Evolutionary conservation across 116 monocot species (phyloP).

Genomic region (Dioscorea cayenensis): DNA sequence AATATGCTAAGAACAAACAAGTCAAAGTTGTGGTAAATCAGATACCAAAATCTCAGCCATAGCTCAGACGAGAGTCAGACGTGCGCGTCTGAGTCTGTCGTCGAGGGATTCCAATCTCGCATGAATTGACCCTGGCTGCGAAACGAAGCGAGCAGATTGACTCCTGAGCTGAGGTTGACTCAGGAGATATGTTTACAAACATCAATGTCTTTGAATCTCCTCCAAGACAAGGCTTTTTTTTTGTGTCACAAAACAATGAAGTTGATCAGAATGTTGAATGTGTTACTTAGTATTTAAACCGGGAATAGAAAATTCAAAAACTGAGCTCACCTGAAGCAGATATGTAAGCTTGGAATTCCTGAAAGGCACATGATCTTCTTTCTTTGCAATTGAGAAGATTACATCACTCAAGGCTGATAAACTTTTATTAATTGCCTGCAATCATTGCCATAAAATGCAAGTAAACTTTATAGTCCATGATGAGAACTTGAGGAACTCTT

Average conservation of each 20-base stretch:
- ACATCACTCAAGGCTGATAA: slow-evolving; percentile 63
- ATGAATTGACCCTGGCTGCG: slow-evolving; percentile 57
- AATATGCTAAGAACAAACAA: background rate
- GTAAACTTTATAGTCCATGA: background rate
- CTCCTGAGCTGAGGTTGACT: slow-evolving; percentile 41
- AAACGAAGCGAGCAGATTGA: slow-evolving; percentile 71
- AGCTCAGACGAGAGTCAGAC: slow-evolving; percentile 24
- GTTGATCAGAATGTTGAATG: background rate
- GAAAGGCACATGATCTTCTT: slow-evolving; percentile 71
- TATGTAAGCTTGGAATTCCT: slow-evolving; percentile 68
- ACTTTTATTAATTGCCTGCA: slow-evolving; percentile 72
- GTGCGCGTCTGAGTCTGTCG: slow-evolving; percentile 30
- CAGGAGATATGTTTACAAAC: slow-evolving; percentile 72
- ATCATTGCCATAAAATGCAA: background rate
- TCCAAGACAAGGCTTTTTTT: slow-evolving; percentile 61
- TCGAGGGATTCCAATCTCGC: slow-evolving; percentile 61
- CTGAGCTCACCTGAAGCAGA: slow-evolving; percentile 45
- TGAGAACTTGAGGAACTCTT: background rate
- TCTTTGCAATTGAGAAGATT: slow-evolving; percentile 55
- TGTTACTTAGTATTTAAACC: background rate
- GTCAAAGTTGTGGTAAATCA: background rate
- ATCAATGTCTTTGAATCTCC: slow-evolving; percentile 72
- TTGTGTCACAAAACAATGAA: background rate
- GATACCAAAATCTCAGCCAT: slow-evolving; percentile 1
- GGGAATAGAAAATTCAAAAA: background rate